Evolutionary conservation across 768 basidiomycete genomes (phyloP).

Genomic region (Hygrophorus russula): DNA sequence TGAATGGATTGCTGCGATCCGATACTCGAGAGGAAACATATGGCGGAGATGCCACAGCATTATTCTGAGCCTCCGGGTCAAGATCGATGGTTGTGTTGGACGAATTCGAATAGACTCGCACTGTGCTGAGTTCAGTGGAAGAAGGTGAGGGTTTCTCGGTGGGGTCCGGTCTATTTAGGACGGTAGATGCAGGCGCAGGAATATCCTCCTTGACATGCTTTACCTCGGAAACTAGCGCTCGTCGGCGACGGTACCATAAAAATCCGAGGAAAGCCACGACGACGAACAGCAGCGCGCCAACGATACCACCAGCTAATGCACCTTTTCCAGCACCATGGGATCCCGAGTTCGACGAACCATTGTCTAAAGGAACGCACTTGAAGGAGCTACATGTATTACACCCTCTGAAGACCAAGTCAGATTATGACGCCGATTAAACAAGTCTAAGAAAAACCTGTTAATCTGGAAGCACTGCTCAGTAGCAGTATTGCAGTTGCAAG

Average conservation of each 20-base stretch:
- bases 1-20: slow-evolving; percentile 56
- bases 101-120: slow-evolving; percentile 37
- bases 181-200: slow-evolving; percentile 65
- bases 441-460: slow-evolving; percentile 33
- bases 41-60: slow-evolving; percentile 12
- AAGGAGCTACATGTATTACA: slow-evolving; percentile 45
- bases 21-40: slow-evolving; percentile 19
- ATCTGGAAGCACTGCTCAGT: slow-evolving; percentile 51
- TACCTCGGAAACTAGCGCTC: not conserved
- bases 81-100: slow-evolving; percentile 47
- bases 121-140: slow-evolving; percentile 24
- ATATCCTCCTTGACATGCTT: slow-evolving; percentile 36
- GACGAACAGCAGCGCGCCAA: slow-evolving; percentile 53
- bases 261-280: slow-evolving; percentile 38
- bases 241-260: slow-evolving; percentile 49
- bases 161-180: slow-evolving; percentile 77
- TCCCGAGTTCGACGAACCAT: slow-evolving; percentile 2
- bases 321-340: slow-evolving; percentile 46
- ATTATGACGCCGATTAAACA: not conserved
- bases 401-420: slow-evolving; percentile 27
- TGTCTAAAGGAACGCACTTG: slow-evolving; percentile 32
- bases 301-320: slow-evolving; percentile 63
- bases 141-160: slow-evolving; percentile 43
- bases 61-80: slow-evolving; percentile 35
- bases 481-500: slow-evolving; percentile 40